Evolutionary conservation across 495 filamentous ascomycete species (phyloP).

Genomic region (Thermothielavioides terrestris): DNA sequence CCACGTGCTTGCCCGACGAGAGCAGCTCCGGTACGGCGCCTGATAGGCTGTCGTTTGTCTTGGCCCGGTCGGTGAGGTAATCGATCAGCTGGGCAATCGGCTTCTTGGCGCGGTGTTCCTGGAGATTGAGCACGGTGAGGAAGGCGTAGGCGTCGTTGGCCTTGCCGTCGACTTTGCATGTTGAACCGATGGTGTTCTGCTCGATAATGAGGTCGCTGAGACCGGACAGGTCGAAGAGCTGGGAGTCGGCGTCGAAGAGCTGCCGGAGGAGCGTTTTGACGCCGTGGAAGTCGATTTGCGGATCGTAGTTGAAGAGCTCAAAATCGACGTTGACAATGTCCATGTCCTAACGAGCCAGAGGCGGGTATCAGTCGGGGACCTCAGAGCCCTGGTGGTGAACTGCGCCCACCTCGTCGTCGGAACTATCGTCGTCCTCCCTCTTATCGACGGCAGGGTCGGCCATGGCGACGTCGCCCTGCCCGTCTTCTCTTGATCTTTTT

Average conservation of each 20-base stretch:
- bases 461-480: slow-evolving; percentile 13
- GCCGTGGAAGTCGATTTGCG: slow-evolving; percentile 87
- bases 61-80: slow-evolving; percentile 60
- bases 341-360: slow-evolving; percentile 52
- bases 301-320: slow-evolving; percentile 94
- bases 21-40: slow-evolving; percentile 16
- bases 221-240: slow-evolving; percentile 76
- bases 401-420: slow-evolving; percentile 6
- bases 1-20: slow-evolving; percentile 47
- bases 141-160: slow-evolving; percentile 94
- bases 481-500: slow-evolving; percentile 20
- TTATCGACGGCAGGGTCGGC: slow-evolving; percentile 4
- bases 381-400: background rate
- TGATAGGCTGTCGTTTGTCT: slow-evolving; percentile 18
- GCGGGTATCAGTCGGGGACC: background rate
- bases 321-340: slow-evolving; percentile 94
- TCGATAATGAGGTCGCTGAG: slow-evolving; percentile 81
- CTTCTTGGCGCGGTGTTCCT: slow-evolving; percentile 68
- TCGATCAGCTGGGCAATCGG: slow-evolving; percentile 57
- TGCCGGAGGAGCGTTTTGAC: slow-evolving; percentile 85
- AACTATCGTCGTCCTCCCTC: slow-evolving; percentile 8
- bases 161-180: slow-evolving; percentile 90
- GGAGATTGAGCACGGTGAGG: slow-evolving; percentile 77
- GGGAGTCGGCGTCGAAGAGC: slow-evolving; percentile 81
- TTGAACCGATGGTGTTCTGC: slow-evolving; percentile 83